phyloP scores from a whole-genome alignment of 768 basidiomycete genomes.

The Suillus sp. region DNA sequence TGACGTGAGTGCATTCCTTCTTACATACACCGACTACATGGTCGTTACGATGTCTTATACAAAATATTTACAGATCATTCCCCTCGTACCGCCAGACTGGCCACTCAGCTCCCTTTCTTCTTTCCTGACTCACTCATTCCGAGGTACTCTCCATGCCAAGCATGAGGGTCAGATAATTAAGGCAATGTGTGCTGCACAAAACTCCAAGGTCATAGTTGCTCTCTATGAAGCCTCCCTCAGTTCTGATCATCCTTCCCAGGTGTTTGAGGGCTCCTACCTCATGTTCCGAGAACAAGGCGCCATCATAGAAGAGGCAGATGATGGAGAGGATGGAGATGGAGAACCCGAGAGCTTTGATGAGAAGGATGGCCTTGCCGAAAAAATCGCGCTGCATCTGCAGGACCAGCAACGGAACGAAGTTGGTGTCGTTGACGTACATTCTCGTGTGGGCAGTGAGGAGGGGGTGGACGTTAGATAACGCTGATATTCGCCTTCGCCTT shows the following conservation, averaged over 20 bases:
- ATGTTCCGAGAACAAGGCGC: constrained; percentile 64
- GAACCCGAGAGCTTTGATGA: constrained; percentile 40
- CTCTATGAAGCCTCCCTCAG: not conserved
- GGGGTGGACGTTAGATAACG: not conserved
- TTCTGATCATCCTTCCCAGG: constrained; percentile 33
- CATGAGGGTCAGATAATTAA: constrained; percentile 80
- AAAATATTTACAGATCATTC: constrained; percentile 50
- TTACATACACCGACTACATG: not conserved
- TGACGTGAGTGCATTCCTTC: constrained; percentile 55
- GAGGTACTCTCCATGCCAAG: constrained; percentile 67
- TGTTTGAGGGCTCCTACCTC: constrained; percentile 60
- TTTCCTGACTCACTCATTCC: constrained; percentile 79
- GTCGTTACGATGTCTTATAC: not conserved
- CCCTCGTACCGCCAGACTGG: constrained; percentile 75
- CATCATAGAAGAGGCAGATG: constrained; percentile 63
- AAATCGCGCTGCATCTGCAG: constrained; percentile 31
- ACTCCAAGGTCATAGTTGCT: constrained; percentile 54
- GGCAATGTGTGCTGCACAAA: constrained; percentile 76
- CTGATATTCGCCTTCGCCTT: not conserved
- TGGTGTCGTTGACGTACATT: not conserved
- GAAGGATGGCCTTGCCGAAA: constrained; percentile 47
- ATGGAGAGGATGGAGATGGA: constrained; percentile 38
- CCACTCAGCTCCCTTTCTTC: constrained; percentile 69
- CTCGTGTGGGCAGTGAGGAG: not conserved
- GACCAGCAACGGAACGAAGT: not conserved